Evolutionary conservation across 352 stramenopile genomes (phyloP).

Genomic region (Phytophthora macrochlamydospora): DNA sequence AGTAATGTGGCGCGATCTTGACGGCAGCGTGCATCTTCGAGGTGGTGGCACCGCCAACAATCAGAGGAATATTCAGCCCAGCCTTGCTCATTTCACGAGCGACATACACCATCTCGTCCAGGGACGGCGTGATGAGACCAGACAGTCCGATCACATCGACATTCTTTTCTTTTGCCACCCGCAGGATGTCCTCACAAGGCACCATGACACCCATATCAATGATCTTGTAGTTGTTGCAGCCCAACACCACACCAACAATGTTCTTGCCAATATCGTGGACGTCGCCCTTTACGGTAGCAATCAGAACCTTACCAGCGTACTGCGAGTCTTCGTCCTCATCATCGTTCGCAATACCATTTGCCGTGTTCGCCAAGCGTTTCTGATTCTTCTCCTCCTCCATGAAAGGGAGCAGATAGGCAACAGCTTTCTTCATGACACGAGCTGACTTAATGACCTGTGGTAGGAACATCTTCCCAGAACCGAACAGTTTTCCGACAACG

Average conservation of each 20-base stretch:
- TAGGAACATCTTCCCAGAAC: constrained; percentile 98
- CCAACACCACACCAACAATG: constrained; percentile 98
- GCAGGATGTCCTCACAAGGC: constrained; percentile 87
- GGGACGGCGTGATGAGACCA: constrained; percentile 96
- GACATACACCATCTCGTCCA: constrained; percentile 99
- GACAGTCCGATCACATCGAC: constrained; percentile 97
- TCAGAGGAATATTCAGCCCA: constrained; percentile 93
- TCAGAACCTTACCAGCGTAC: constrained; percentile 93
- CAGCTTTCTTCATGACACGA: constrained; percentile 99
- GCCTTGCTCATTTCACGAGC: constrained; percentile 95
- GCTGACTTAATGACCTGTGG: constrained; percentile 99
- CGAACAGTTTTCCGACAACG: constrained; percentile 97
- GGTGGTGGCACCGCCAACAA: constrained; percentile 97
- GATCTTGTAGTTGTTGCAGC: constrained; percentile 99
- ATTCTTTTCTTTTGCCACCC: constrained; percentile 74
- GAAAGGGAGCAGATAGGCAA: constrained; percentile 97
- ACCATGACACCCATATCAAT: constrained; percentile 98
- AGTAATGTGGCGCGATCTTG: constrained; percentile 97
- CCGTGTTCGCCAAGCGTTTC: constrained; percentile 72
- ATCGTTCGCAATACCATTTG: constrained; percentile 85
- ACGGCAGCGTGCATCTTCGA: constrained; percentile 98
- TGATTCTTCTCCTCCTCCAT: constrained; percentile 97
- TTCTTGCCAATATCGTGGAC: constrained; percentile 99
- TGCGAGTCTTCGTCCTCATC: constrained; percentile 83
- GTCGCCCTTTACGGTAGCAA: constrained; percentile 99